These are phyloP conservation scores for Triticum urartu DNA, from an alignment of 176 grass and related monocot genomes.

Conservation along the genomic window DNA sequence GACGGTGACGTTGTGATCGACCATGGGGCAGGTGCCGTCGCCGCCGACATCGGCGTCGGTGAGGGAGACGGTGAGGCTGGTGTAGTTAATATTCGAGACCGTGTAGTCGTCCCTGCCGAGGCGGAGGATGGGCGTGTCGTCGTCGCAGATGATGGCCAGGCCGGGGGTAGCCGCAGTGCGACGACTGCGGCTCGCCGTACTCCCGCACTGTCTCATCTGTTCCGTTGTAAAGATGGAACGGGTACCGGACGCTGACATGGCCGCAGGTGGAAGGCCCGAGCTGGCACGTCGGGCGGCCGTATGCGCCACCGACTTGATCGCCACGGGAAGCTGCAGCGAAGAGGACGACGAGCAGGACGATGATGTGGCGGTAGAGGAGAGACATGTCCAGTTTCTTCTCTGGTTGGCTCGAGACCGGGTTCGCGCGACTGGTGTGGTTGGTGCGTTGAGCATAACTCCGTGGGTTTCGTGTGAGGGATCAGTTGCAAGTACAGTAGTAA, in stretches of 20 bases:
- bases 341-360: background rate
- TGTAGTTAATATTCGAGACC: slow-evolving; percentile 34
- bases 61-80: slow-evolving; percentile 26
- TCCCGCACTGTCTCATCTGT: background rate
- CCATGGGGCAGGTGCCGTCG: slow-evolving; percentile 22
- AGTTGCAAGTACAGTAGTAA: too few relatives aligned
- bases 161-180: slow-evolving; percentile 45
- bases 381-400: slow-evolving; percentile 1
- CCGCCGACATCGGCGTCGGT: slow-evolving; percentile 4
- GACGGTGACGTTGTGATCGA: slow-evolving; percentile 45
- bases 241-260: slow-evolving; percentile 37
- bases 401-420: background rate
- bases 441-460: too few relatives aligned
- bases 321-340: background rate
- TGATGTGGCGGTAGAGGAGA: background rate
- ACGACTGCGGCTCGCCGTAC: background rate
- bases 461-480: too few relatives aligned
- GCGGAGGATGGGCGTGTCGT: background rate
- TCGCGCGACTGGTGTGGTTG: background rate
- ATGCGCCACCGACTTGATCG: background rate
- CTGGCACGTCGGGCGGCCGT: slow-evolving; percentile 6
- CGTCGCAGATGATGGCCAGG: slow-evolving; percentile 37
- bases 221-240: slow-evolving; percentile 31
- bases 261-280: slow-evolving; percentile 30
- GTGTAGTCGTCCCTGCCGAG: slow-evolving; percentile 13